Base-by-base conservation (phyloP, 176 grass and related monocot species). In the Tillandsia leiboldiana region DNA sequence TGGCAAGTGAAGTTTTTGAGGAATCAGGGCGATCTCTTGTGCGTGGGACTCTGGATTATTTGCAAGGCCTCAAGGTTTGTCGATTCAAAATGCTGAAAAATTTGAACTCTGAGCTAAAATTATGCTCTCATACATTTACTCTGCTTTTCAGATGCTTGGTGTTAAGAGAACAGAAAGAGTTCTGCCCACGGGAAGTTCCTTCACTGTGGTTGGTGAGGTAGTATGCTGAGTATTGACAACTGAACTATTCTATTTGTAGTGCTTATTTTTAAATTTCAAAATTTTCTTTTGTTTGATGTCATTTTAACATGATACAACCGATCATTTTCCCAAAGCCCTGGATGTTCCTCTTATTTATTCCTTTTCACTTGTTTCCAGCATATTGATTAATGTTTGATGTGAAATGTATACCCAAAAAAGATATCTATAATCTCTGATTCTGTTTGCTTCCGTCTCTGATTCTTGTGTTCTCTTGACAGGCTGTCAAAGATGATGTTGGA, bases 191-290 rank as follows among this genome's bases (percentile, higher is more conserved):
- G 87, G 94, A 79, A 87, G 89, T 68, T 81, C 89, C 27, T 90
- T 99, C 71, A 99, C 94, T 22, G 82, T 93, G 79, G 84, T 93
- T 85, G 94, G 89, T 75, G 94, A 99, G 94, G 94, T 99, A 93
- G 54, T 74, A 17, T 62, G 49, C 24, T 68, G 51, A 58, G 10
- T 51, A 11, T 14, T 11, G 9, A 63, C 24, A 74, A 48, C 29
- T 74, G 33, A n/a, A 51, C 26, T 74, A 18, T 51, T 5, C 24
- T 74, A 49, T 51, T 58, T 12, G 29, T 13, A 48, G 22, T 74
- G 5, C 12, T 12, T 1, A 17, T 59, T 59, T 14, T 6, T 8
- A 18, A 59, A 59, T 9, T 18, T 59, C 6, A 22, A 8, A 59
- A 59, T 22, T 18, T 59, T 59, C 20, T 33, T 33, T 33, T 33